Conservation (phyloP, 1,284 basidiomycete species). For the Leccinum glutinopallens region DNA sequence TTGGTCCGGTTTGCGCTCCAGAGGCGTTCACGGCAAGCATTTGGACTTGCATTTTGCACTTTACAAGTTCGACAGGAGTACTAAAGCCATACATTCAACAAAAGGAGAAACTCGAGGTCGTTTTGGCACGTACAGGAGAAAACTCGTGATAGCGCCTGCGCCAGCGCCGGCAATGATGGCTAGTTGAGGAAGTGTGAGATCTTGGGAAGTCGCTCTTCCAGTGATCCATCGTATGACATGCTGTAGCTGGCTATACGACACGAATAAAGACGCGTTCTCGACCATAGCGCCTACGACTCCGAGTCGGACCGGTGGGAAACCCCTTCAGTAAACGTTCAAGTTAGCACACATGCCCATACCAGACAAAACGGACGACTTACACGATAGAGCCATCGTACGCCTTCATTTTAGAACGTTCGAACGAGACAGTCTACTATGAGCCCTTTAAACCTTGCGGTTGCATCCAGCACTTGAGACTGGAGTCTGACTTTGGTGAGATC, state of each 20-base stretch:
- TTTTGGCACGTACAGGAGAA: conserved; percentile 70
- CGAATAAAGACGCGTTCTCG: conserved; percentile 90
- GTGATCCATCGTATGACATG: conserved; percentile 53
- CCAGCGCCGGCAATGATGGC: conserved; percentile 82
- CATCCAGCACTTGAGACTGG: conserved; percentile 82
- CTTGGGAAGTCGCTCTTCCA: conserved; percentile 36
- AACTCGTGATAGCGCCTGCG: conserved; percentile 84
- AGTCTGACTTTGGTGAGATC: conserved; percentile 84
- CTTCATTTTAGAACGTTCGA: conserved; percentile 82
- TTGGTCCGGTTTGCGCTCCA: conserved; percentile 24
- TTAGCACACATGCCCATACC: conserved; percentile 2
- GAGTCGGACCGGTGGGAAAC: conserved; percentile 77
- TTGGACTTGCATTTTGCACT: conserved; percentile 99
- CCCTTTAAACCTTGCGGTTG: conserved; percentile 73
- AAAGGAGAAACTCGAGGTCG: neutral
- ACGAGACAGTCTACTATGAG: conserved; percentile 79
- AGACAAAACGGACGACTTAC: conserved; percentile 47
- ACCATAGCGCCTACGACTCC: conserved; percentile 90
- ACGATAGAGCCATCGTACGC: conserved; percentile 82
- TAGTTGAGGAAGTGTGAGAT: conserved; percentile 68
- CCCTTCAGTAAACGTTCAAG: conserved; percentile 56
- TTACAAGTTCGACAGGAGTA: conserved; percentile 91
- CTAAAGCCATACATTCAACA: conserved; percentile 40
- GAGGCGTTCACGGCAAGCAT: conserved; percentile 55
- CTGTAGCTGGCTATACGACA: conserved; percentile 88